Evolutionary conservation across 257 asterid genomes (phyloP).

Genomic region (Gentiana straminea): DNA sequence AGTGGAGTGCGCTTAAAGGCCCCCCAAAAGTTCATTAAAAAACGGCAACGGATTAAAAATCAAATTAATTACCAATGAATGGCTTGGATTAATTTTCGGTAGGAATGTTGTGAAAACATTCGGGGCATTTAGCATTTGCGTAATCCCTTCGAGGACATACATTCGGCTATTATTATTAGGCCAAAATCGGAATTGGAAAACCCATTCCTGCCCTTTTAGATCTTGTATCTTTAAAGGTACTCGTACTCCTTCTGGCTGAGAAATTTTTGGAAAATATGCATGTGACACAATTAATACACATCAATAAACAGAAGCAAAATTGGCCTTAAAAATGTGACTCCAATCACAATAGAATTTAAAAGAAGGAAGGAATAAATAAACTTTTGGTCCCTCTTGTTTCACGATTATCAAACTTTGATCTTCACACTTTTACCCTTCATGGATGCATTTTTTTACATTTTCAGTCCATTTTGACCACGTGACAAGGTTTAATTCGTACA

Average conservation of each 20-base stretch:
- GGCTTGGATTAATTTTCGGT: constrained; percentile 87
- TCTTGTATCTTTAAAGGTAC: constrained; percentile 76
- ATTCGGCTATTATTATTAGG: constrained; percentile 96
- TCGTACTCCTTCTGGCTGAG: constrained; percentile 84
- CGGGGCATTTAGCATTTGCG: too few relatives aligned
- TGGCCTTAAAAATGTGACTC: too few relatives aligned
- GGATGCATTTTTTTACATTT: too few relatives aligned
- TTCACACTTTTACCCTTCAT: too few relatives aligned
- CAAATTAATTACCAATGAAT: constrained; percentile 58
- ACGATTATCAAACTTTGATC: too few relatives aligned
- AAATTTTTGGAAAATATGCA: constrained; percentile 86
- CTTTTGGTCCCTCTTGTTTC: too few relatives aligned
- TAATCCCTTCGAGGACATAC: constrained; percentile 97
- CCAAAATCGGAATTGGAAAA: constrained; percentile 94
- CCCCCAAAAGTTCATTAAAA: background rate
- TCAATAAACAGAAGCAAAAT: too few relatives aligned
- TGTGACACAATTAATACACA: constrained; percentile 7
- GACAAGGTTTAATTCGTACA: too few relatives aligned
- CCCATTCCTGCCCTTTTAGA: constrained; percentile 82
- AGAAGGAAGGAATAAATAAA: too few relatives aligned
- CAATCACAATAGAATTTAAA: too few relatives aligned
- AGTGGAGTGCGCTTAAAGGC: background rate
- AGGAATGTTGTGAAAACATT: too few relatives aligned
- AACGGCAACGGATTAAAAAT: constrained; percentile 1
- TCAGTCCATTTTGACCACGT: too few relatives aligned